phyloP scores from a whole-genome alignment of 441 rosid genomes.

The Gossypium lobatum region DNA sequence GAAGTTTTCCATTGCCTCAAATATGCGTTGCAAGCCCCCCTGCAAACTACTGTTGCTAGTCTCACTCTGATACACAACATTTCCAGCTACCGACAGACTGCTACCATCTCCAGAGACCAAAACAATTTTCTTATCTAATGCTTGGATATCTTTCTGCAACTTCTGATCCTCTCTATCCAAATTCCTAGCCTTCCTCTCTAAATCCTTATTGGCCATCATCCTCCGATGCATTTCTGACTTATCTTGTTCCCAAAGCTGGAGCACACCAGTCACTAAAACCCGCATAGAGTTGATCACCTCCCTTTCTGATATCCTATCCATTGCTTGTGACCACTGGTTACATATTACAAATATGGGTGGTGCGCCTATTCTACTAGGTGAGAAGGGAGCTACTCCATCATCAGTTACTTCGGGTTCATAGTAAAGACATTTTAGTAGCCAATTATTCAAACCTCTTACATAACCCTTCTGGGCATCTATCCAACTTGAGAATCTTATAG shows the following conservation, averaged over 20 bases:
- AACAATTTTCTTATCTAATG: constrained; percentile 74
- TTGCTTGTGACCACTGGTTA: constrained; percentile 87
- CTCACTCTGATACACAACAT: constrained; percentile 60
- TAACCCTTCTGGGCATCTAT: constrained; percentile 68
- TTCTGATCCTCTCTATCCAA: constrained; percentile 77
- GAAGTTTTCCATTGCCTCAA: constrained; percentile 91
- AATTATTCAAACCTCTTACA: constrained; percentile 67
- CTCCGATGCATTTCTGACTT: constrained; percentile 44
- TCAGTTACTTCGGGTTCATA: constrained; percentile 87
- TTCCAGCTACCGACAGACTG: constrained; percentile 22
- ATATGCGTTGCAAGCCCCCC: constrained; percentile 58
- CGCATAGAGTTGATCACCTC: constrained; percentile 80
- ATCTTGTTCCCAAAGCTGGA: constrained; percentile 79
- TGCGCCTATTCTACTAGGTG: constrained; percentile 92
- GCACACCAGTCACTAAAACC: constrained; percentile 49
- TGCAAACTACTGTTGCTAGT: constrained; percentile 58
- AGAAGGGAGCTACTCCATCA: constrained; percentile 80
- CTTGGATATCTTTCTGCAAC: constrained; percentile 80
- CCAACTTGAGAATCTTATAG: constrained; percentile 66
- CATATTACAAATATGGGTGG: constrained; percentile 88
- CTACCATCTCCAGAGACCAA: constrained; percentile 26
- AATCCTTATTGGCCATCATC: constrained; percentile 50
- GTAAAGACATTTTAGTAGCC: constrained; percentile 75
- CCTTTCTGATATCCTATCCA: constrained; percentile 72
- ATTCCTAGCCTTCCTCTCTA: constrained; percentile 52